Evolutionary conservation across 2,329 filamentous ascomycete species (phyloP), one percentile per base, ranked within the genome.

Genomic region (Nectriaceae sp.): DNA sequence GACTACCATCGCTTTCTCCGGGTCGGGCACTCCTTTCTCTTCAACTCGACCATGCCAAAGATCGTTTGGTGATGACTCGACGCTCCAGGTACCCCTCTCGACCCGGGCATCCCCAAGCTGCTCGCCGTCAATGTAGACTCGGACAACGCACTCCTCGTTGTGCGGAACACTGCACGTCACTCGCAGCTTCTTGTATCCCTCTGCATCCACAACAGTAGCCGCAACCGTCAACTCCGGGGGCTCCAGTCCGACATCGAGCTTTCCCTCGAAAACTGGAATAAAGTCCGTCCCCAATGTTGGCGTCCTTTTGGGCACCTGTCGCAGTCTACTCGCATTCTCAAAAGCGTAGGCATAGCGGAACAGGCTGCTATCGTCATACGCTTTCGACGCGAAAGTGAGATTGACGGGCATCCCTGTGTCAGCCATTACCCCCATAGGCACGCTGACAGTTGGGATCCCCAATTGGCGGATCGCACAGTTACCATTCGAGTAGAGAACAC

Each of bases 271-370:
- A 31, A 15, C 10, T 8, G 26, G 26, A 15, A 31, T 31, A 8
- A 31, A 15, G 15, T 31, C 26, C 10, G 26, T 10, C 10, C 10
- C 26, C 26, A 31, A 31, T 10, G 26, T 15, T 15, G 26, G 26
- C 26, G 26, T 31, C 15, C 26, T 31, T 10, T 15, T 31, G 15
- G 26, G 26, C 8, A 15, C 26, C 15, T 31, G 10, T 31, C 26
- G 26, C 10, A 31, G 26, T 10, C 15, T 8, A 31, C 26, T 31
- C 11, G 35, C 5, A 8, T 36, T n/a, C 21, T 47, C 44, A 19
- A 42, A 51, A 5, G 49, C 49, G 35, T 38, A 41, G 2, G 49
- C 49, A 5, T 29, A 51, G 15, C 33, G 16, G 3, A 51, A 24
- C 6, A 51, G 20, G 2, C 16, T 24, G 3, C 15, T 20, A n/a